Conservation (phyloP, 1,139 yeast species). For the Nakaseomyces sp. region DNA sequence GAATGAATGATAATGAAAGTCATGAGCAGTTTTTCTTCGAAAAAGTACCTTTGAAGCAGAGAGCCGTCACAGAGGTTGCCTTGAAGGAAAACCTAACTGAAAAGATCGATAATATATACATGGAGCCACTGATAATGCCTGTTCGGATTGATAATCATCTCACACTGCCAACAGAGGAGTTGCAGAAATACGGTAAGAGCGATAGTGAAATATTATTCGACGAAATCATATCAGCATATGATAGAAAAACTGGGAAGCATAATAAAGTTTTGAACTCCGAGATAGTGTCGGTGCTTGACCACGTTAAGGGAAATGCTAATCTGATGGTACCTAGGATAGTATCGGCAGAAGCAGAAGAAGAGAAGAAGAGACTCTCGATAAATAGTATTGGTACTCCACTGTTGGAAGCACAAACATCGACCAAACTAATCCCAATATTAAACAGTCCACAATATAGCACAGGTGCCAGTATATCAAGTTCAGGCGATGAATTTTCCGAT, state of each 20-base stretch:
- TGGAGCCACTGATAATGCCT: conserved; percentile 4
- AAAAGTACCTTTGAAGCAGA: not conserved
- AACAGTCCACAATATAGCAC: conserved; percentile 20
- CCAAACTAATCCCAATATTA: conserved; percentile 9
- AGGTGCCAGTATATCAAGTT: conserved; percentile 19
- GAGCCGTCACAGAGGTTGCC: not conserved
- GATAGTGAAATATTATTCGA: conserved; percentile 22
- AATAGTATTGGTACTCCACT: conserved; percentile 4
- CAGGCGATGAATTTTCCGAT: conserved; percentile 23
- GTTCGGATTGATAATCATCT: not conserved
- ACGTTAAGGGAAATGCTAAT: conserved; percentile 11
- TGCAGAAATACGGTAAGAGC: conserved; percentile 9
- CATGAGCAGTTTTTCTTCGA: not conserved
- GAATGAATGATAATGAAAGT: not conserved
- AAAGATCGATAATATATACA: not conserved
- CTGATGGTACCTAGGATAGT: conserved; percentile 1
- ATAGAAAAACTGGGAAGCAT: not conserved
- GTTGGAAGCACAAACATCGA: conserved; percentile 8
- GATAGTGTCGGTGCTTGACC: conserved; percentile 18
- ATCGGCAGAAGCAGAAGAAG: not conserved
- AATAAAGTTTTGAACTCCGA: conserved; percentile 11
- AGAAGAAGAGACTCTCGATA: conserved; percentile 4
- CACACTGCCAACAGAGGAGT: not conserved
- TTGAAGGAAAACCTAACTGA: not conserved
- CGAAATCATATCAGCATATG: conserved; percentile 23